phyloP scores from a whole-genome alignment of 192 early-diverging fungal genomes.

The Lobosporangium transversale region DNA sequence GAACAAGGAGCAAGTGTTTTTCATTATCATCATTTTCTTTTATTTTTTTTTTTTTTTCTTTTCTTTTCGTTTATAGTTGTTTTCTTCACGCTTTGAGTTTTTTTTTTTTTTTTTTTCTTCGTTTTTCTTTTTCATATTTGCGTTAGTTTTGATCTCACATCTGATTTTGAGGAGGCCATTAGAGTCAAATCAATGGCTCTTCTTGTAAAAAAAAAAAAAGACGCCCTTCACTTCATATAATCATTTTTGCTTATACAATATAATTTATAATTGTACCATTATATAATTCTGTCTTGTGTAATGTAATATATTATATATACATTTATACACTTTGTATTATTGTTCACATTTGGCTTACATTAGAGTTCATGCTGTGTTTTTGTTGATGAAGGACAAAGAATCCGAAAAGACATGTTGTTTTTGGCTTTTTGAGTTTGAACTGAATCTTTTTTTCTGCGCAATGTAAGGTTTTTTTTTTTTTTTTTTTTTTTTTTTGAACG shows the following conservation, averaged over 20 bases:
- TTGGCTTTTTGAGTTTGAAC: too few relatives aligned
- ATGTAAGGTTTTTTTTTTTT: too few relatives aligned
- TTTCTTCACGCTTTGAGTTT: not conserved
- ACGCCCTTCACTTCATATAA: not conserved
- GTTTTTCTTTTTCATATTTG: not conserved
- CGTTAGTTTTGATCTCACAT: not conserved
- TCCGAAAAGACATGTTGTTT: too few relatives aligned
- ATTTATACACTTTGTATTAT: too few relatives aligned
- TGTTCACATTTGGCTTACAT: too few relatives aligned
- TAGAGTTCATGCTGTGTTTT: too few relatives aligned
- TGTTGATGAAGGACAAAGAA: too few relatives aligned
- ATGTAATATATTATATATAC: too few relatives aligned
- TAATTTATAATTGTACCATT: slow-evolving; percentile 9
- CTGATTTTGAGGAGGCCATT: not conserved
- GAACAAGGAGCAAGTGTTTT: slow-evolving; percentile 7
- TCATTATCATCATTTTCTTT: slow-evolving; percentile 6
- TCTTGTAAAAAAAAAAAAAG: slow-evolving; percentile 4
- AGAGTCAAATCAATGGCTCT: slow-evolving; percentile 2
- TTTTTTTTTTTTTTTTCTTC: slow-evolving; percentile 2
- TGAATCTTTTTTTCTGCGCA: too few relatives aligned
- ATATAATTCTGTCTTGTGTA: too few relatives aligned
- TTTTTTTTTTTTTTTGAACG: too few relatives aligned
- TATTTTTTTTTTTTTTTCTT: slow-evolving; percentile 1
- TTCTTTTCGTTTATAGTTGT: not conserved
- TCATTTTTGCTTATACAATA: not conserved